Evolutionary conservation across 306 rosid species (phyloP), one percentile per base, ranked within the genome.

Genomic region (Neltuma alba): DNA sequence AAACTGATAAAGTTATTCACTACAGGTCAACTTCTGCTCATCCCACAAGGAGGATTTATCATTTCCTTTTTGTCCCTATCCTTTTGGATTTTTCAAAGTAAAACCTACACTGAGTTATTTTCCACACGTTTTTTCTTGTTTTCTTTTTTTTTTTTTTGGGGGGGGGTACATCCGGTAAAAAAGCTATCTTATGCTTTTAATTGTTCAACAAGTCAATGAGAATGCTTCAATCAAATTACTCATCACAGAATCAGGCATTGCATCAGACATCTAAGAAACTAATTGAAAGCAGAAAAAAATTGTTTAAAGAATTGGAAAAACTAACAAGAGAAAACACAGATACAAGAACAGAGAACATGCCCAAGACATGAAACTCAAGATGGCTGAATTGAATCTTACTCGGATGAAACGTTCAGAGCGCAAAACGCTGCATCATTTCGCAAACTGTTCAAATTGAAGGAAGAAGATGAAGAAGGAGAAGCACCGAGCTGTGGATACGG

Each of bases 1-100:
- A 69, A 80, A 87, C 76, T 78, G 57, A 76, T 54, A 87, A 87
- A 62, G 75, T 61, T 76, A 70, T 61, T 74, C 72, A 44, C 75
- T 70, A 37, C 71, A 72, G 65, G 28, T 70, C 48, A 45, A 75
- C 83, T 75, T 58, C 58, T 40, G 27, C 77, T 66, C 62, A 64
- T 67, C 64, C 76, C 61, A 58, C 72, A 52, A 75, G 42, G 61
- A 67, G 83, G 81, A 25, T 83, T 79, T 83, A 75, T 76, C 86
- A 75, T 85, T 81, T 84, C 81, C 86, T 74, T 86, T 86, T 86
- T 91, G 94, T 85, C 92, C 85, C 80, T 83, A 85, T 87, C 76
- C 87, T 70, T 77, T 87, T 89, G 89, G 93, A 89, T 72, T 61
- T 81, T 78, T 79, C 63, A 68, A 83, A 83, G 61, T 79, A 81